phyloP scores from a whole-genome alignment of 2,329 filamentous ascomycete genomes.

The Colletotrichum liaoningense region DNA sequence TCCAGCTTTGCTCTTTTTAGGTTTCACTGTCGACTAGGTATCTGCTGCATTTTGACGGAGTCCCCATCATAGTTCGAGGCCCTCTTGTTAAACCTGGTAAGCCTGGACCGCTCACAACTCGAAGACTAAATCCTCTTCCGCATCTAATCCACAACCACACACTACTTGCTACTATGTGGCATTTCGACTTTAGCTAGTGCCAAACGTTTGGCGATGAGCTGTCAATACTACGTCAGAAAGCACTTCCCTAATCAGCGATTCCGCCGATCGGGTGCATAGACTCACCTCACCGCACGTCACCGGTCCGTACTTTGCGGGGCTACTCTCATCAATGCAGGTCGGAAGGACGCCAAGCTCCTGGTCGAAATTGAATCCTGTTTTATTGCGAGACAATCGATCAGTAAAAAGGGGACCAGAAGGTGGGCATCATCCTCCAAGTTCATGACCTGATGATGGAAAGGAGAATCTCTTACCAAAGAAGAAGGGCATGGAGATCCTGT shows the following conservation, averaged over 20 bases:
- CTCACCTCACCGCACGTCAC: conserved; percentile 59
- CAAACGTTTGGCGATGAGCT: conserved; percentile 30
- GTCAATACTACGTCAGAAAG: conserved; percentile 14
- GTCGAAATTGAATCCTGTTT: conserved; percentile 58
- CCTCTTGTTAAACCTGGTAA: neutral
- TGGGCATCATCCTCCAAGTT: neutral
- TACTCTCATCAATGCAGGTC: conserved; percentile 57
- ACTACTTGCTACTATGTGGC: neutral
- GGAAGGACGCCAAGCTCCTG: conserved; percentile 61
- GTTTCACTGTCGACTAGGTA: neutral
- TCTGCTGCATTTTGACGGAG: neutral
- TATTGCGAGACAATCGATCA: neutral
- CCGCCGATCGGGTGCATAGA: neutral
- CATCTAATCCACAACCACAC: neutral
- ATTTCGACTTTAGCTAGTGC: conserved; percentile 4
- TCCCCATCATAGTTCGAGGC: neutral
- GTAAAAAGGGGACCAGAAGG: neutral
- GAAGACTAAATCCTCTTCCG: neutral
- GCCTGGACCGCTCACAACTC: neutral
- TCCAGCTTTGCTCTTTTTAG: neutral
- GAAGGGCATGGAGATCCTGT: conserved; percentile 61
- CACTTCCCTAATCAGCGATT: neutral
- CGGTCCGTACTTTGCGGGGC: conserved; percentile 61
- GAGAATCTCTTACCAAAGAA: conserved; percentile 55
- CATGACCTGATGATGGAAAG: neutral